Evolutionary conservation across 305 asterid species (phyloP), one percentile per base, ranked within the genome.

Genomic region (Fraxinus sp.): DNA sequence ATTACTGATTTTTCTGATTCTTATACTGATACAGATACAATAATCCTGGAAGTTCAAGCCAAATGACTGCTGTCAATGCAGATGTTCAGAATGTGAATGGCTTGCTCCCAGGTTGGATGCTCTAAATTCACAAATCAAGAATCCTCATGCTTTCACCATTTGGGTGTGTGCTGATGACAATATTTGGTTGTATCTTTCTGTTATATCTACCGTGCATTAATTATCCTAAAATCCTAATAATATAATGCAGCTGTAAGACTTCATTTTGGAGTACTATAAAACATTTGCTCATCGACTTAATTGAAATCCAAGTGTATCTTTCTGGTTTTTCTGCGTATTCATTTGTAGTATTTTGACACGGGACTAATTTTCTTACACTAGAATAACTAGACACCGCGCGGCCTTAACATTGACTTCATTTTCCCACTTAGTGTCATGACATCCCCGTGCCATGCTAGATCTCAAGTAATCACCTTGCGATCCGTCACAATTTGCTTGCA

Each of bases 31-130:
- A 26, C 90, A 94, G 97, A 91, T 94, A 86, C 28, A 89, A 90
- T 84, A 85, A 89, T 80, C 90, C 93, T 0, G 91, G 79, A 66
- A 92, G 90, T 86, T 88, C 98, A 6, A 86, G 88, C 86, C 98
- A 95, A 88, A 88, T 95, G 88, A 89, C 92, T 71, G 91, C 93
- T 74, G 89, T 89, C 46, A 87, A 88, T 55, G 30, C 64, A 1
- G 88, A 90, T 64, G 92, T 86, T 26, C 91, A 92, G 84, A 92
- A 90, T 36, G 91, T 91, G 41, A 91, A 87, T 24, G 97, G 93
- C 46, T 32, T 94, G 85, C 74, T 95, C 64, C 97, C 97, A 35
- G 98, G 95, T 6, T 95, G 99, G 99, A 95, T 95, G 99, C 98
- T 94, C 80, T 91, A 79, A 91, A 70, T 30, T 5, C 7, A 59